phyloP scores from a whole-genome alignment of 2,329 filamentous ascomycete genomes.

The Basipetospora chlamydospora region DNA sequence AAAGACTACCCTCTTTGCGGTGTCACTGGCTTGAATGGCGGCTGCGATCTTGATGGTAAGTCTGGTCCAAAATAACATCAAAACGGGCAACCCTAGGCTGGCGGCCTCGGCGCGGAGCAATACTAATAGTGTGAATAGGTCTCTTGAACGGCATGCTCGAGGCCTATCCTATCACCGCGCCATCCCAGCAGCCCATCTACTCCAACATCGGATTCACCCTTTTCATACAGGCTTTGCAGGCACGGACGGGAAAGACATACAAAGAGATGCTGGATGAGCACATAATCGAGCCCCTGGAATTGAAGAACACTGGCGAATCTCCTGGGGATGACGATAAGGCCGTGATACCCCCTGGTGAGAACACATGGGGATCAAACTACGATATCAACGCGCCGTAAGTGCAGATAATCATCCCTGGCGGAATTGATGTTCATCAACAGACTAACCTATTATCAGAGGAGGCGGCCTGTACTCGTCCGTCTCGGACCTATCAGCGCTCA shows the following conservation, averaged over 20 bases:
- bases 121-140: no score
- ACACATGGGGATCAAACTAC: slow-evolving; percentile 20
- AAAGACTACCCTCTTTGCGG: slow-evolving; percentile 21
- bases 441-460: no score
- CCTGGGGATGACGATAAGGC: slow-evolving; percentile 17
- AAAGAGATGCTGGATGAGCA: slow-evolving; percentile 12
- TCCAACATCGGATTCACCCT: slow-evolving; percentile 25
- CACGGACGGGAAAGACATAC: slow-evolving; percentile 15
- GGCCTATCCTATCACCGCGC: slow-evolving; percentile 15
- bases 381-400: slow-evolving; percentile 17
- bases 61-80: no score
- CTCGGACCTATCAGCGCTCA: slow-evolving; percentile 17
- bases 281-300: slow-evolving; percentile 8
- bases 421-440: no score
- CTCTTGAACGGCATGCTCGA: slow-evolving; percentile 17
- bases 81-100: no score
- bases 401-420: no score
- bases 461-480: slow-evolving; percentile 20
- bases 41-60: slow-evolving; percentile 19
- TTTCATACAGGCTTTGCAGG: slow-evolving; percentile 19
- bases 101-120: no score
- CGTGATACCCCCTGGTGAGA: slow-evolving; percentile 18
- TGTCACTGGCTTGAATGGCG: slow-evolving; percentile 18
- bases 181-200: slow-evolving; percentile 21
- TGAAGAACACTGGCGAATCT: slow-evolving; percentile 12